Base-by-base conservation (phyloP, 192 early-diverging fungal genomes). In the Backusella westeae region DNA sequence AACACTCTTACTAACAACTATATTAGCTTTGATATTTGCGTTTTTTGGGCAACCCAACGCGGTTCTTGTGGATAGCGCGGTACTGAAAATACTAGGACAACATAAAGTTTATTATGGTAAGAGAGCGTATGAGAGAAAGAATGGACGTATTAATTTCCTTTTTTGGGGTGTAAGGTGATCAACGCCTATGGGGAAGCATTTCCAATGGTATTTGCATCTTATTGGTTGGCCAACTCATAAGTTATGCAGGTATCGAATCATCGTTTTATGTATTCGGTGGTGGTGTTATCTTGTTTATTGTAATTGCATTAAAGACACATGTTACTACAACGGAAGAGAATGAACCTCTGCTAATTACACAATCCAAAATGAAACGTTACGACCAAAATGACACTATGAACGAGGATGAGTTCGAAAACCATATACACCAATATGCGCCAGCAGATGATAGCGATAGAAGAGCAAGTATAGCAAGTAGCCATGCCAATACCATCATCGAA, bases 81-180 rank as follows among this genome's bases (percentile, higher is more conserved):
- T 81, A 42, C 23, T 83, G 35, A 83, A 83, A 21, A 83, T 83
- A 71, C 38, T 83, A 21, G 84, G 78, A n/a, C 72, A 77, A 10
- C 70, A 85, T 26, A 85, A 80, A 69, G 66, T 82, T 14, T 70
- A 82, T 38, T 85, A 85, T 78, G 84, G 84, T 85, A 75, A 74
- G 39, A 42, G 12, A 26, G 14, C 41, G 42, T 4, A 32, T 35
- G 34, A 35, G 67, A 67, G 36, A 35, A 35, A 19, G 21, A 32
- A 15, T 65, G 44, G 21, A 17, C 7, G 46, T 49, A 21, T 53
- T 71, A 23, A 34, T 23, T 67, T 39, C 67, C 15, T 67, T n/a
- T n/a, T n/a, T 77, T 8, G 38, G 73, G 15, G 15, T 67, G 4
- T 23, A 44, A 81, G 80, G 80, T 38, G 73, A 75, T 44, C 80